These are phyloP conservation scores for Candida sithepensis DNA, from an alignment of 805 yeast species.

Conservation along the genomic window DNA sequence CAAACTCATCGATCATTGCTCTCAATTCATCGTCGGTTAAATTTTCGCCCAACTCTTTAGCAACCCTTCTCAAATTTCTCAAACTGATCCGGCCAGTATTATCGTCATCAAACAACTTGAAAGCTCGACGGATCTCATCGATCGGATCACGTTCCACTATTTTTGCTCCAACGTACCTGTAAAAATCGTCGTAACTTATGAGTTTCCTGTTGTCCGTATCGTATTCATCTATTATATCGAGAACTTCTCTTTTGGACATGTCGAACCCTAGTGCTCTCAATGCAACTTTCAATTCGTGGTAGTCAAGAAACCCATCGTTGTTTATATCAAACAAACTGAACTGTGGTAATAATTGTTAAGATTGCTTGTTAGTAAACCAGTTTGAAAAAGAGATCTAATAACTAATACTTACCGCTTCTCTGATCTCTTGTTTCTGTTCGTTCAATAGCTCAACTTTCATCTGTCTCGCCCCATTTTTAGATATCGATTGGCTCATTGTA, in stretches of 20 bases:
- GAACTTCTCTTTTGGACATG: slow-evolving; percentile 67
- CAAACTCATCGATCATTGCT: slow-evolving; percentile 98
- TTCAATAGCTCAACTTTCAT: slow-evolving; percentile 66
- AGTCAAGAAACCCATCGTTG: slow-evolving; percentile 83
- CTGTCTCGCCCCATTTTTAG: slow-evolving; percentile 29
- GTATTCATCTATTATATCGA: slow-evolving; percentile 74
- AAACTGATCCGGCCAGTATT: slow-evolving; percentile 81
- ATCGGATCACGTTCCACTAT: slow-evolving; percentile 87
- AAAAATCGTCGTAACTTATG: slow-evolving; percentile 80
- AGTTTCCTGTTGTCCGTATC: slow-evolving; percentile 71
- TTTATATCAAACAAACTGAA: slow-evolving; percentile 90
- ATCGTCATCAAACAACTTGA: slow-evolving; percentile 84
- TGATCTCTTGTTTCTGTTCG: slow-evolving; percentile 86
- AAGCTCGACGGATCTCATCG: slow-evolving; percentile 89
- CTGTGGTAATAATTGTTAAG: slow-evolving; percentile 10
- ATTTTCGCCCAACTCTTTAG: slow-evolving; percentile 89
- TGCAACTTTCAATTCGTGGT: slow-evolving; percentile 92
- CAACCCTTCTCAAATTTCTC: slow-evolving; percentile 80
- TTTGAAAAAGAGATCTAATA: not conserved
- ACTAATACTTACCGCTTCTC: slow-evolving; percentile 61
- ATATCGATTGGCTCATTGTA: slow-evolving; percentile 10
- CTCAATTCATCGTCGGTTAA: slow-evolving; percentile 86
- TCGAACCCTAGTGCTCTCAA: slow-evolving; percentile 92
- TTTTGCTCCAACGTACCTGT: slow-evolving; percentile 72
- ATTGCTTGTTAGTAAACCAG: slow-evolving; percentile 10